These are phyloP conservation scores for Camellia lanceoleosa DNA, from an alignment of 148 eudicot species.

Conservation along the genomic window DNA sequence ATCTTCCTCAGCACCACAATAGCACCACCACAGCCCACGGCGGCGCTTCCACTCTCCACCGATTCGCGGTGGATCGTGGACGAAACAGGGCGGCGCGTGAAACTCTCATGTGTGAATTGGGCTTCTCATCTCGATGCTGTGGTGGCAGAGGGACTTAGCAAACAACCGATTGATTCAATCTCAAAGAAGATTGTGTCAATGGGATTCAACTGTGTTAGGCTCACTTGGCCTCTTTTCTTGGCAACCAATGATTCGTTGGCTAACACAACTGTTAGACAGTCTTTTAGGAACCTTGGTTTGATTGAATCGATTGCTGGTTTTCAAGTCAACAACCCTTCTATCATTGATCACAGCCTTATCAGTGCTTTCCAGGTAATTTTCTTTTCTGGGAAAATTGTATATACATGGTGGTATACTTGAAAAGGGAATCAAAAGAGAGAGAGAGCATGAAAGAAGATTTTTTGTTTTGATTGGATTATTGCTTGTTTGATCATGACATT, in stretches of 20 bases:
- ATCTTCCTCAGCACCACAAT: not conserved
- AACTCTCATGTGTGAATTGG: constrained; percentile 87
- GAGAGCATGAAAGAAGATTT: too few species aligned
- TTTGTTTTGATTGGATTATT: too few species aligned
- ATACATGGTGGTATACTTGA: too few species aligned
- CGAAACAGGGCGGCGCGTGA: constrained; percentile 56
- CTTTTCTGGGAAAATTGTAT: not conserved
- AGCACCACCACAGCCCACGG: not conserved
- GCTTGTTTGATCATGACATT: too few species aligned
- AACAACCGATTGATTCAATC: constrained; percentile 57
- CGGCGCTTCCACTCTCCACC: constrained; percentile 64
- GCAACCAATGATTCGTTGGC: constrained; percentile 58
- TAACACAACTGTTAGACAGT: constrained; percentile 48
- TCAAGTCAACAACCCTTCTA: constrained; percentile 59
- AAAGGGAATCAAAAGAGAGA: too few species aligned
- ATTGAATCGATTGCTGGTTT: constrained; percentile 45
- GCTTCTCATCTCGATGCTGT: constrained; percentile 61
- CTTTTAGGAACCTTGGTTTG: constrained; percentile 51
- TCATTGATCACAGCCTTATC: constrained; percentile 65
- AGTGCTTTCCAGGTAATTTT: constrained; percentile 62
- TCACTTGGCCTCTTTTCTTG: constrained; percentile 80
- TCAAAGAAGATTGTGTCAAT: constrained; percentile 37
- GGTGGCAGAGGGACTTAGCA: constrained; percentile 80
- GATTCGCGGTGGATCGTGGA: constrained; percentile 81
- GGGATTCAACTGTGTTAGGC: constrained; percentile 93